phyloP scores from a whole-genome alignment of 164 flowering plant genomes.

The Liquidambar formosana region DNA sequence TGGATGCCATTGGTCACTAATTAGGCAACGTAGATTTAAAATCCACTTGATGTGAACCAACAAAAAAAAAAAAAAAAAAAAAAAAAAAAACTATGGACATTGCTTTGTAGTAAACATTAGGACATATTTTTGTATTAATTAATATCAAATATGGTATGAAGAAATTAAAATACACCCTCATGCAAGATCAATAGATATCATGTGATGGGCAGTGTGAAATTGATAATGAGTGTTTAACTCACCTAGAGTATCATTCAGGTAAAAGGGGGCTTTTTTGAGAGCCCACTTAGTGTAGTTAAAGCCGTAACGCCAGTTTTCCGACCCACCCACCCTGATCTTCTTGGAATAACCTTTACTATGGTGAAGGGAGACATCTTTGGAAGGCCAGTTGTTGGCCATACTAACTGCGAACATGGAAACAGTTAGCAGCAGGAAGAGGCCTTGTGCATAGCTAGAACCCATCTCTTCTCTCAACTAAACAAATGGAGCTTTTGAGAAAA shows the following conservation, averaged over 20 bases:
- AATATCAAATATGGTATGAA: no score
- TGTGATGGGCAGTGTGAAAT: no score
- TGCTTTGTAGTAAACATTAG: no score
- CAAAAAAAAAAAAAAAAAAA: no score
- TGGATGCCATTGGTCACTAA: no score
- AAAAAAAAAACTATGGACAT: no score
- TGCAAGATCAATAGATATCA: no score
- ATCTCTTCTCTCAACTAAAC: not conserved
- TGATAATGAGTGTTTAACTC: not conserved
- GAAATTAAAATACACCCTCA: no score
- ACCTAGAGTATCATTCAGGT: slow-evolving; percentile 38
- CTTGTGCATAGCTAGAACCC: slow-evolving; percentile 17
- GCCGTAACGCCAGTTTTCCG: slow-evolving; percentile 35
- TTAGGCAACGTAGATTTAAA: no score
- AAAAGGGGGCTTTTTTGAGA: slow-evolving; percentile 30
- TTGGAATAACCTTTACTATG: slow-evolving; percentile 12
- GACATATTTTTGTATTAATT: no score
- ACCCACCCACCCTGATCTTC: slow-evolving; percentile 36
- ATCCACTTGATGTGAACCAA: no score
- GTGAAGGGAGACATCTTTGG: slow-evolving; percentile 1
- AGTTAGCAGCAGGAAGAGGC: slow-evolving; percentile 3
- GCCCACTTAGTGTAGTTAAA: slow-evolving; percentile 43
- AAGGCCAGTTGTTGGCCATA: slow-evolving; percentile 21
- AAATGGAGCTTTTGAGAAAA: not conserved
- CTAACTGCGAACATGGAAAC: slow-evolving; percentile 17